Conservation (phyloP, 202 grass and related monocot species). For the Eragrostis tef region DNA sequence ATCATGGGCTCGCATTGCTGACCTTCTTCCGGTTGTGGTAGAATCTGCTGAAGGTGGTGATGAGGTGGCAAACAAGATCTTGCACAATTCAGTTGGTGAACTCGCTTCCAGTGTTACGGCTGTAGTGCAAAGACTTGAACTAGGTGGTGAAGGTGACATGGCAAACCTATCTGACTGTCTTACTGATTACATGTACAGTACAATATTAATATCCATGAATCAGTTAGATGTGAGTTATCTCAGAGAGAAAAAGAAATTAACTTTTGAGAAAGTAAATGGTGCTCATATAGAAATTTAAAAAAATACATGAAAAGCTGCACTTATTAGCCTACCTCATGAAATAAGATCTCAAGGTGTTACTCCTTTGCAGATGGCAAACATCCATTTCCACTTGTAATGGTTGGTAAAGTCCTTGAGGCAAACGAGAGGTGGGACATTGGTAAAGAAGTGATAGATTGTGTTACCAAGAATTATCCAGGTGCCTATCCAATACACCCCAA, state of each 20-base stretch:
- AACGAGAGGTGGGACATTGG: slow-evolving; percentile 82
- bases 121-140: slow-evolving; percentile 65
- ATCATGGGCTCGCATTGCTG: slow-evolving; percentile 79
- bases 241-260: neutral
- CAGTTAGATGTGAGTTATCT: neutral
- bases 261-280: neutral
- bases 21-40: slow-evolving; percentile 70
- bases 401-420: slow-evolving; percentile 74
- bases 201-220: neutral
- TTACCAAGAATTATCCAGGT: slow-evolving; percentile 64
- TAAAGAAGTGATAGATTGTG: slow-evolving; percentile 71
- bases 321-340: slow-evolving; percentile 8
- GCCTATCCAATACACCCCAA: slow-evolving; percentile 72
- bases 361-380: slow-evolving; percentile 59
- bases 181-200: neutral
- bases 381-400: slow-evolving; percentile 76
- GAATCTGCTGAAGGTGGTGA: slow-evolving; percentile 67
- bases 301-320: slow-evolving; percentile 1
- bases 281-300: slow-evolving; percentile 10
- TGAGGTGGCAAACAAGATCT: slow-evolving; percentile 73
- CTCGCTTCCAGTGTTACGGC: slow-evolving; percentile 74
- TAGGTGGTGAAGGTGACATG: slow-evolving; percentile 64
- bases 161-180: slow-evolving; percentile 23
- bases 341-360: slow-evolving; percentile 30
- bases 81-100: slow-evolving; percentile 70